These are phyloP conservation scores for Candida endomychidarum DNA, from an alignment of 805 yeast genomes.

Conservation along the genomic window DNA sequence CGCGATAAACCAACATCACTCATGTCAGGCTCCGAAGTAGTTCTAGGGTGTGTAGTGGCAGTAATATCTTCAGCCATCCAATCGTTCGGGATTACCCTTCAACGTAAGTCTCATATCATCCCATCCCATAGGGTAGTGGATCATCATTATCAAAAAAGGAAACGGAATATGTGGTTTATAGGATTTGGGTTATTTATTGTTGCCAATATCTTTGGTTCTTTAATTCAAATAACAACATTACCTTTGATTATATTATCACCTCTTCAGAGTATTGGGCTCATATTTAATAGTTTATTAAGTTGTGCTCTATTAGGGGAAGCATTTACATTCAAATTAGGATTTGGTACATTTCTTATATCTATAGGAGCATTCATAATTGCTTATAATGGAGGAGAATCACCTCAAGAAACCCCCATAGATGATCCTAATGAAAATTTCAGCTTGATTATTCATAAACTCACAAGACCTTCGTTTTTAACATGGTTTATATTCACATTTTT, in stretches of 20 bases:
- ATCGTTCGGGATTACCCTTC: constrained; percentile 78
- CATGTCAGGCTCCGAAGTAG: constrained; percentile 1
- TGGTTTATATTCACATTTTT: constrained; percentile 53
- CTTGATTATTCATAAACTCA: constrained; percentile 36
- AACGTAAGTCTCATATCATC: constrained; percentile 69
- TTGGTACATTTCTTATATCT: constrained; percentile 68
- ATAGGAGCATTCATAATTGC: constrained; percentile 80
- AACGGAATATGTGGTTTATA: constrained; percentile 66
- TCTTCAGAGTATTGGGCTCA: constrained; percentile 82
- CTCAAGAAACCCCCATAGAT: constrained; percentile 21
- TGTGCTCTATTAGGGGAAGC: constrained; percentile 67
- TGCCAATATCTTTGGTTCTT: constrained; percentile 77
- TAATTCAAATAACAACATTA: constrained; percentile 78
- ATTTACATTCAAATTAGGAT: constrained; percentile 54
- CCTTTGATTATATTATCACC: constrained; percentile 82
- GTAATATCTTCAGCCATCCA: constrained; percentile 75
- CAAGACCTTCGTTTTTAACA: constrained; percentile 46
- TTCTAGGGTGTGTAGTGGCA: constrained; percentile 65
- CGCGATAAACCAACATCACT: background rate
- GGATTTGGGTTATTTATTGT: constrained; percentile 71
- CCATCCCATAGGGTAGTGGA: constrained; percentile 21
- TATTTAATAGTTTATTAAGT: constrained; percentile 72
- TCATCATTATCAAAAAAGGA: constrained; percentile 30
- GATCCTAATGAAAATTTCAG: constrained; percentile 32
- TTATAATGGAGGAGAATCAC: constrained; percentile 55